Percentiles rank a stretch among this genome's conserved stretches.
phyloP scores from a whole-genome alignment of 441 rosid species.

The Populus hybrid region DNA sequence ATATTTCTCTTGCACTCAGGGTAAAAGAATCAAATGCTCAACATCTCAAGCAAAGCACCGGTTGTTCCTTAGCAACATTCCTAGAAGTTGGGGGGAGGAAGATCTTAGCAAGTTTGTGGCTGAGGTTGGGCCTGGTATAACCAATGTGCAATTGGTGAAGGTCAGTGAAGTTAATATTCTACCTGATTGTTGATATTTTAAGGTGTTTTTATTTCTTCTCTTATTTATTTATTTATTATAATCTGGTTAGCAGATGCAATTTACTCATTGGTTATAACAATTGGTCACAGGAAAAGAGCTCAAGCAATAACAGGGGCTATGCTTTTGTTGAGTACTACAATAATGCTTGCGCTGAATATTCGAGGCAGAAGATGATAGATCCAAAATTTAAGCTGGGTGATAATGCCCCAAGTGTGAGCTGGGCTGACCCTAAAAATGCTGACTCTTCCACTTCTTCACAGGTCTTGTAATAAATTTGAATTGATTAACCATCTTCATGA shows the following conservation, averaged over 20 bases:
- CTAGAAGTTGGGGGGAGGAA: slow-evolving; percentile 75
- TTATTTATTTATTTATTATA: no score
- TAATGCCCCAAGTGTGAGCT: slow-evolving; percentile 94
- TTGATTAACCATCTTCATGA: neutral
- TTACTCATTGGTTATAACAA: neutral
- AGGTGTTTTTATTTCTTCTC: neutral
- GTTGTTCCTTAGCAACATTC: slow-evolving; percentile 88
- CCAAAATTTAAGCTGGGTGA: slow-evolving; percentile 84
- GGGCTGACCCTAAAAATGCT: slow-evolving; percentile 97
- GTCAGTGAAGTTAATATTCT: slow-evolving; percentile 33
- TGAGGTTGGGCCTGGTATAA: slow-evolving; percentile 81
- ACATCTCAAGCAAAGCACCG: slow-evolving; percentile 92
- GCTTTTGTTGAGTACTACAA: slow-evolving; percentile 89
- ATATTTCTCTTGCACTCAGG: slow-evolving; percentile 35
- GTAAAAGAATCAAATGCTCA: slow-evolving; percentile 75
- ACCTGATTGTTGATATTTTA: neutral
- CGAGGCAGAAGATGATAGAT: slow-evolving; percentile 76
- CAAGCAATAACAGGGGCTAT: slow-evolving; percentile 82
- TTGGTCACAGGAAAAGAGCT: slow-evolving; percentile 29
- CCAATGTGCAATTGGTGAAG: slow-evolving; percentile 75
- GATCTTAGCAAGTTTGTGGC: slow-evolving; percentile 62
- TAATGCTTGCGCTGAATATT: slow-evolving; percentile 96
- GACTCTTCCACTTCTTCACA: slow-evolving; percentile 80
- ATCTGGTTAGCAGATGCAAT: neutral
- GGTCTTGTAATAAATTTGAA: slow-evolving; percentile 36